Evolutionary conservation across 2,329 filamentous ascomycete genomes (phyloP).

Genomic region (Volutella citrinella): DNA sequence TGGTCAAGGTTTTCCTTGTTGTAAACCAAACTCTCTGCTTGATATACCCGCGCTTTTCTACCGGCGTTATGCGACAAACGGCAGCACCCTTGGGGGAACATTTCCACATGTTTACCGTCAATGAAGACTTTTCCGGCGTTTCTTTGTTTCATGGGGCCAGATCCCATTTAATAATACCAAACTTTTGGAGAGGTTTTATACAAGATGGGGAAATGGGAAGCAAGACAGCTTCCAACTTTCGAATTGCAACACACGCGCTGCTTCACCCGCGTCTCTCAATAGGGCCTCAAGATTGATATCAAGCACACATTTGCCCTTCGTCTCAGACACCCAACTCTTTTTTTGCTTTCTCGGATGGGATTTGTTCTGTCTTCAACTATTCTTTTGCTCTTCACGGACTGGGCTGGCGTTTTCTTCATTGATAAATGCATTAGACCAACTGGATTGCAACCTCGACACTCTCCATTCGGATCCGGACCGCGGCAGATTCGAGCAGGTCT

Average conservation of each 20-base stretch:
- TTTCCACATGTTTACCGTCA: too few species aligned
- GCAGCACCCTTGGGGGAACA: too few species aligned
- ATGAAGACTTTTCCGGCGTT: slow-evolving; percentile 15
- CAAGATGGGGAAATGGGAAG: slow-evolving; percentile 15
- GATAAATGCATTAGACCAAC: slow-evolving; percentile 21
- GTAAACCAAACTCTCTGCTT: too few species aligned
- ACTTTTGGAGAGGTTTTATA: too few species aligned
- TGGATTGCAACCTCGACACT: slow-evolving; percentile 17
- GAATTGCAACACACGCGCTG: too few species aligned
- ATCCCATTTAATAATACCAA: too few species aligned
- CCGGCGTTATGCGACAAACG: too few species aligned
- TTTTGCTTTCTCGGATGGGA: slow-evolving; percentile 15
- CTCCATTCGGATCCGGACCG: slow-evolving; percentile 20
- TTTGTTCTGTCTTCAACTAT: slow-evolving; percentile 11
- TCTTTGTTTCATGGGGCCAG: too few species aligned
- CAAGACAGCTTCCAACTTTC: slow-evolving; percentile 16
- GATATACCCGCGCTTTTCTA: too few species aligned
- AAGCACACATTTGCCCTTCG: slow-evolving; percentile 16
- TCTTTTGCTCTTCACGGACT: slow-evolving; percentile 14
- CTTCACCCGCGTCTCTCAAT: slow-evolving; percentile 19
- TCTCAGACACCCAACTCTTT: slow-evolving; percentile 19
- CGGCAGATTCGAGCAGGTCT: background rate
- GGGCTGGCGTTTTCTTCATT: slow-evolving; percentile 21
- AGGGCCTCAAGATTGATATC: slow-evolving; percentile 18
- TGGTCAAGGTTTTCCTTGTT: too few species aligned